A percentile compares a stretch with the other conserved stretches of the same genome.
phyloP scores from a whole-genome alignment of 371 early-diverging fungal species.

The Mucor sp. region DNA sequence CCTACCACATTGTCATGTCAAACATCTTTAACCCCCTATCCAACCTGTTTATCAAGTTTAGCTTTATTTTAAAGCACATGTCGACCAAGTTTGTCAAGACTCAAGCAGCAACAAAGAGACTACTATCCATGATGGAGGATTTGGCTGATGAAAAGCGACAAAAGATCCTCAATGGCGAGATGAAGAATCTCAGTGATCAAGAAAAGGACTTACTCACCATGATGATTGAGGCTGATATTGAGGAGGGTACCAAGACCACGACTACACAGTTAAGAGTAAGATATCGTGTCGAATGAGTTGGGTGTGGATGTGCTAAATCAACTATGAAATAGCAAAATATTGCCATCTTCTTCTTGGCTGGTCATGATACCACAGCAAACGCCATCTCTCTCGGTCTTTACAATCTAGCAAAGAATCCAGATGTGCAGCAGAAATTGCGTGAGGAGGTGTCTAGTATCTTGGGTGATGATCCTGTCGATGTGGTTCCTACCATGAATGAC shows the following conservation, averaged over 20 bases:
- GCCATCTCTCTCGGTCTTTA: slow-evolving; percentile 23
- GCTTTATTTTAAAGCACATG: slow-evolving; percentile 2
- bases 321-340: slow-evolving; percentile 23
- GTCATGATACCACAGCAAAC: slow-evolving; percentile 54
- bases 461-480: slow-evolving; percentile 31
- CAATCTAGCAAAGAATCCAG: slow-evolving; percentile 29
- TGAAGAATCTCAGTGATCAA: neutral
- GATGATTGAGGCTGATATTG: slow-evolving; percentile 36
- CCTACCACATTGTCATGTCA: slow-evolving; percentile 20
- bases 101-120: slow-evolving; percentile 5
- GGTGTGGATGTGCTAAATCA: neutral
- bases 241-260: slow-evolving; percentile 19
- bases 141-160: slow-evolving; percentile 12
- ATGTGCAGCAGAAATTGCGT: slow-evolving; percentile 50
- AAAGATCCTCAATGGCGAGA: slow-evolving; percentile 5
- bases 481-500: slow-evolving; percentile 38
- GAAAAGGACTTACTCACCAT: slow-evolving; percentile 38
- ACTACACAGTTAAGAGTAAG: slow-evolving; percentile 23
- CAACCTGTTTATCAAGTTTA: slow-evolving; percentile 7
- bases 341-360: slow-evolving; percentile 46
- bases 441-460: slow-evolving; percentile 51
- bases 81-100: slow-evolving; percentile 8
- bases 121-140: slow-evolving; percentile 12
- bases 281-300: too few species aligned
- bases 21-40: slow-evolving; percentile 12